Evolutionary conservation across 768 basidiomycete genomes (phyloP), one percentile per base, ranked within the genome.

Genomic region (Naganishia randhawae): DNA sequence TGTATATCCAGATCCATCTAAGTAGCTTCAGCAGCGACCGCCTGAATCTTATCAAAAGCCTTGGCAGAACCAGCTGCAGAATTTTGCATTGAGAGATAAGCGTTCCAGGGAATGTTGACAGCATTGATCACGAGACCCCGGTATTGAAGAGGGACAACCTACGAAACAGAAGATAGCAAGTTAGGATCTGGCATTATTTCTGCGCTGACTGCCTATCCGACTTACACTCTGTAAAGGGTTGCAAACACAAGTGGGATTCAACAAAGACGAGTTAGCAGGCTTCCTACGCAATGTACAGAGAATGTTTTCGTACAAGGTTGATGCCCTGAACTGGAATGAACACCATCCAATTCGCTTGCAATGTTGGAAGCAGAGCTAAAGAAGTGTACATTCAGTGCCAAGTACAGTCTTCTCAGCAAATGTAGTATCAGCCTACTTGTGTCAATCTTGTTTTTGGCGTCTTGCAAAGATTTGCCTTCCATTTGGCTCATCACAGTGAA

Each of bases 401-500:
- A 27, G 29, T 17, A 42, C 9, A 22, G 10, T n/a, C 54, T n/a
- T 41, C 1, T n/a, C n/a, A n/a, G n/a, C n/a, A n/a, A 1, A 2
- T 3, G 27, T 32, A 9, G 27, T 54, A 25, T 16, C 16, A 50
- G 41, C 72, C 73, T 69, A 63, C 76, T 77, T 22, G 69, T 77
- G 11, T 70, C 73, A 68, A 86, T 80, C 45, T 84, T 83, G 64
- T 83, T 79, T 69, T 80, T 84, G 72, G 81, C 90, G 71, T 74
- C 85, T 71, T 73, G 81, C 64, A 75, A 77, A 80, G 81, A 83
- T 73, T 89, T 88, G 32, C 90, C 91, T 76, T 95, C 92, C 63
- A 93, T 75, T 48, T 89, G 75, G 37, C 88, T 87, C 88, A 92
- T 91, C 0, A 86, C 84, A 13, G 87, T 85, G 77, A 92, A 88